phyloP scores from a whole-genome alignment of 208 protist species.

The Strigomonas galati region DNA sequence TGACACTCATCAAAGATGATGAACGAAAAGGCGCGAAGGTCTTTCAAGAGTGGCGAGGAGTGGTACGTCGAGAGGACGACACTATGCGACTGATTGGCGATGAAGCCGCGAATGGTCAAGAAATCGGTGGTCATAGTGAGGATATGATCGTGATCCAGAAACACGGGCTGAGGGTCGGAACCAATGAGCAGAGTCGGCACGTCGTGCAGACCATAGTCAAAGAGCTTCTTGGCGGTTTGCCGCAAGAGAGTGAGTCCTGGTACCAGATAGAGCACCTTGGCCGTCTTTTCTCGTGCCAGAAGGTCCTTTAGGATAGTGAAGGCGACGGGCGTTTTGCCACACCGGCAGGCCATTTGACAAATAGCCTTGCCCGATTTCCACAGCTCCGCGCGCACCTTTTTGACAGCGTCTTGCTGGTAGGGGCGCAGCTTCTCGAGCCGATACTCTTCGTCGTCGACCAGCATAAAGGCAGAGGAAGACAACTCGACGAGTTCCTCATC shows the following conservation, averaged over 20 bases:
- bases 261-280: conserved; percentile 63
- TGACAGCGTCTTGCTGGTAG: conserved; percentile 69
- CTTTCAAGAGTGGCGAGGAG: conserved; percentile 59
- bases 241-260: conserved; percentile 66
- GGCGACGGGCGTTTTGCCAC: conserved; percentile 76
- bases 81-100: conserved; percentile 29
- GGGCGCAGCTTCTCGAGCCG: conserved; percentile 38
- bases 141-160: conserved; percentile 19
- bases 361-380: conserved; percentile 30
- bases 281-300: conserved; percentile 9
- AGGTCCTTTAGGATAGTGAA: conserved; percentile 46
- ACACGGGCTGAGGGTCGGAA: conserved; percentile 38
- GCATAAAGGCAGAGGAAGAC: background rate
- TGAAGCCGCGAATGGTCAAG: conserved; percentile 33
- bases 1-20: conserved; percentile 82
- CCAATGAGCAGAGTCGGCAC: conserved; percentile 62
- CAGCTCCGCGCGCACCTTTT: conserved; percentile 38
- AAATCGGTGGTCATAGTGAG: conserved; percentile 63
- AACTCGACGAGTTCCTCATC: background rate
- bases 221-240: conserved; percentile 64
- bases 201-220: conserved; percentile 48
- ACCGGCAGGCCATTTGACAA: conserved; percentile 81
- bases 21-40: conserved; percentile 40
- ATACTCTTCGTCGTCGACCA: conserved; percentile 10
- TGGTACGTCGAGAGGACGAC: conserved; percentile 74